Base-by-base conservation (phyloP, 2,329 filamentous ascomycete species). In the Celoporthe dispersa region DNA sequence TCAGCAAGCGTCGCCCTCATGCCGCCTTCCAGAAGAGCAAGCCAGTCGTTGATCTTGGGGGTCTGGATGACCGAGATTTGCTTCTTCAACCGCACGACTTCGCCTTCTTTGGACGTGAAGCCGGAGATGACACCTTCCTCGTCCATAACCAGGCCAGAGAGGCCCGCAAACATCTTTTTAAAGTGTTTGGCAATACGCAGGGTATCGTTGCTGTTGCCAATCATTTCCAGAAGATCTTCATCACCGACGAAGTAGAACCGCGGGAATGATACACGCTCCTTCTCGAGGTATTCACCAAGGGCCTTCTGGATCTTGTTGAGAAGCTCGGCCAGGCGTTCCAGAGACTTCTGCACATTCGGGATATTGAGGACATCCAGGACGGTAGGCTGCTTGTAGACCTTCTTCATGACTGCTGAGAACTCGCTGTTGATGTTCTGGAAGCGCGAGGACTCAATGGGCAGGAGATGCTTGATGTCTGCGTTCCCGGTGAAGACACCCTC, bases 381-480 rank as follows among this genome's bases (percentile, higher is more conserved):
- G 76, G 94, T 96, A 0, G 96, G 95, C 66, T 95, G 94, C 79
- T 97, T 97, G 82, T 97, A 95, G 60, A 98, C 96, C 80, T 98
- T 99, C 84, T 98, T 98, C 93, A 99, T 97, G 55, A 99, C 94
- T n/a, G 94, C 90, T 78, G 97, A 92, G 83, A 99, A 99, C 79
- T 99, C 95, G 72, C 94, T 97, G 82, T 99, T 99, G 85, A 99
- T 99, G 82, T 98, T 99, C 78, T 97, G 94, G 83, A 99, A 99
- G 70, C 96, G 91, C 14, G 94, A 94, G 0, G 96, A 98, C 79
- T 99, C 96, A 73, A 97, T 94, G 5, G 97, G 97, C 31, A 99
- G 88, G 66, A 99, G 85, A 79, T 98, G 95, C 82, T 98, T 99
- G 85, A 99, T 99, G 78, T 99, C 96, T 53, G 94, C 95, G 78